A percentile compares a stretch with the other conserved stretches of the same genome.
phyloP scores from a whole-genome alignment of 306 rosid species.

The Bauhinia variegata region DNA sequence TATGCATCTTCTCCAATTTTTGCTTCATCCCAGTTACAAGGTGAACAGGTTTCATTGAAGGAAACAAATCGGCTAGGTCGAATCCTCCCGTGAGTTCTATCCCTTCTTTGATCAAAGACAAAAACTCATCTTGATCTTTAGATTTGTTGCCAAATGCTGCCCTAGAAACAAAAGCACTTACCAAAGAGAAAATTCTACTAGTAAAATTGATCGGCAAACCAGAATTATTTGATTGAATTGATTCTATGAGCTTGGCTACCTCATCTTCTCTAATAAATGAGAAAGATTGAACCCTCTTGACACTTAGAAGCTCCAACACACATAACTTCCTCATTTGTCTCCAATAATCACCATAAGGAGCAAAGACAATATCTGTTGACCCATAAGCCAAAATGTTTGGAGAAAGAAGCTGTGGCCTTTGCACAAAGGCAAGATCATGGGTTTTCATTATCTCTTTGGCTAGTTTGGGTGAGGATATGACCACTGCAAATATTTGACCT shows the following conservation, averaged over 20 bases:
- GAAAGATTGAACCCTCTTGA: slow-evolving; percentile 32
- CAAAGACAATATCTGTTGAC: no score
- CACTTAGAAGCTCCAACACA: slow-evolving; percentile 25
- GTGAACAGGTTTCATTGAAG: not conserved
- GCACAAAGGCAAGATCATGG: no score
- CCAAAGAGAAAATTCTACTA: not conserved
- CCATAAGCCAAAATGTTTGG: no score
- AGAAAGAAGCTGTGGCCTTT: no score
- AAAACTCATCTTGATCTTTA: not conserved
- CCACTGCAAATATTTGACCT: no score
- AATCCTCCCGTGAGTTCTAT: no score
- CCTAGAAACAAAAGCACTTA: not conserved
- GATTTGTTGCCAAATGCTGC: slow-evolving; percentile 8
- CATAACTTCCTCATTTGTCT: no score
- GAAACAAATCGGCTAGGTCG: no score
- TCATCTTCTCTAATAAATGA: slow-evolving; percentile 41
- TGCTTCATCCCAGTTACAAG: not conserved
- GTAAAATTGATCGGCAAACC: slow-evolving; percentile 32
- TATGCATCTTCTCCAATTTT: slow-evolving; percentile 1
- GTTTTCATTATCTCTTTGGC: no score
- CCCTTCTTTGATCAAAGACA: no score
- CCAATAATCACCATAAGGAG: no score
- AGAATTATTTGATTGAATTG: slow-evolving; percentile 13
- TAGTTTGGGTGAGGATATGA: no score
- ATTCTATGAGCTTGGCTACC: slow-evolving; percentile 12